Conservation (phyloP, 1,139 yeast genomes). For the Yueomyces sp. region DNA sequence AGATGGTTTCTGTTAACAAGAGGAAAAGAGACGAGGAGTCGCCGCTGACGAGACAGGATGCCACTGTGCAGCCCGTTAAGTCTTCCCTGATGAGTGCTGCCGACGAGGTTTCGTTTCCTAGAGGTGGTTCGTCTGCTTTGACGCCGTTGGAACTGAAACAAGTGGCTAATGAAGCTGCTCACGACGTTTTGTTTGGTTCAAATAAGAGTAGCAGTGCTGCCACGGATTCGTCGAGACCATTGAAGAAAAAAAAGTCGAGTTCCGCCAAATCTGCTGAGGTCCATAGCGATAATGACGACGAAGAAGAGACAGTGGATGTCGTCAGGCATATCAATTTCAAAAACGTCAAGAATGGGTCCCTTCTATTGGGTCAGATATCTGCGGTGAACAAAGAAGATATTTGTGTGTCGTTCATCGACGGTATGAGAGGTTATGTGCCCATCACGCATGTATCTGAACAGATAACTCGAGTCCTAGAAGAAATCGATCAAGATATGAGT, state of each 20-base stretch:
- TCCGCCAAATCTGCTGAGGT: conserved; percentile 6
- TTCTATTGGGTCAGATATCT: conserved; percentile 64
- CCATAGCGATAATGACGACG: conserved; percentile 21
- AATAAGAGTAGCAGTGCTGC: conserved; percentile 16
- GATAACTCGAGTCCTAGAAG: conserved; percentile 44
- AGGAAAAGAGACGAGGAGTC: conserved; percentile 30
- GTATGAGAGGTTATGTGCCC: conserved; percentile 68
- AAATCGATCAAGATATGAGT: conserved; percentile 34
- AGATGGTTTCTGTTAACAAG: conserved; percentile 8
- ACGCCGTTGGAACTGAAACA: conserved; percentile 87
- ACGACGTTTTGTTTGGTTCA: conserved; percentile 63
- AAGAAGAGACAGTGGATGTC: conserved; percentile 24
- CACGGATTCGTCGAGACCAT: conserved; percentile 23
- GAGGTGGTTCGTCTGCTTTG: conserved; percentile 85
- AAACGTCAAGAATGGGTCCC: conserved; percentile 55
- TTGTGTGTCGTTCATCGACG: conserved; percentile 68
- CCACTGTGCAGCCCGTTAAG: conserved; percentile 23
- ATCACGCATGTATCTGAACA: conserved; percentile 63
- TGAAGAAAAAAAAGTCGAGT: conserved; percentile 23
- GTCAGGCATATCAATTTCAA: conserved; percentile 54
- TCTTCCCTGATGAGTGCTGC: conserved; percentile 22
- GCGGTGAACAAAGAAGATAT: conserved; percentile 51
- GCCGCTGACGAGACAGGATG: conserved; percentile 27
- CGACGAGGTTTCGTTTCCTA: conserved; percentile 70
- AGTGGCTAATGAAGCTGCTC: conserved; percentile 83